Evolutionary conservation across 1,139 yeast species (phyloP).

Genomic region (Blastobotrys persicus): DNA sequence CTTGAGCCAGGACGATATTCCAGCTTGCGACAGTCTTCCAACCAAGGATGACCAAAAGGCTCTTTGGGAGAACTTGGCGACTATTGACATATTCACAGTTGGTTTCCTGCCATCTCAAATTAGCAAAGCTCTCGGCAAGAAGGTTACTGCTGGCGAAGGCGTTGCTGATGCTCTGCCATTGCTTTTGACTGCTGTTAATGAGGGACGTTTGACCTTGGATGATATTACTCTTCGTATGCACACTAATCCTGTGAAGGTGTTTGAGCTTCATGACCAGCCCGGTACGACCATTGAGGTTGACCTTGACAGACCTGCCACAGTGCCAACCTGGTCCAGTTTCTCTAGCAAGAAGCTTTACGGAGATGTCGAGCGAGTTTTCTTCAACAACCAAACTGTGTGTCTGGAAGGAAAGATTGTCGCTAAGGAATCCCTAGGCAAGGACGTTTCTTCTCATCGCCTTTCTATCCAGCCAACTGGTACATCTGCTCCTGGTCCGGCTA

Average conservation of each 20-base stretch:
- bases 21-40: constrained; percentile 72
- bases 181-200: constrained; percentile 74
- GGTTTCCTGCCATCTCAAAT: constrained; percentile 76
- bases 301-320: constrained; percentile 58
- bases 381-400: constrained; percentile 75
- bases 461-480: constrained; percentile 14
- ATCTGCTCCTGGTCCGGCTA: constrained; percentile 20
- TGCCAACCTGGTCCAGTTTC: constrained; percentile 51
- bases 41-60: constrained; percentile 75
- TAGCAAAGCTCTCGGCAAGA: constrained; percentile 61
- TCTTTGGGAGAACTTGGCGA: constrained; percentile 72
- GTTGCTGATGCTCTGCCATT: constrained; percentile 78
- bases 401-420: constrained; percentile 74
- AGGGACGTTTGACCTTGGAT: constrained; percentile 65
- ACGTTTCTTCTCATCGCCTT: constrained; percentile 31
- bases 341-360: constrained; percentile 57
- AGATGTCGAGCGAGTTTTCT: constrained; percentile 81
- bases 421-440: constrained; percentile 56
- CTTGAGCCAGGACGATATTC: constrained; percentile 68
- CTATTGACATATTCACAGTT: constrained; percentile 83
- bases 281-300: constrained; percentile 76
- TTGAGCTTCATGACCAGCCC: constrained; percentile 79
- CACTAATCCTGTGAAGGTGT: constrained; percentile 77
- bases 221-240: constrained; percentile 75
- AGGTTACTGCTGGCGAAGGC: constrained; percentile 70